Evolutionary conservation across 2,329 filamentous ascomycete genomes (phyloP).

Genomic region (Aspergillus sp.): DNA sequence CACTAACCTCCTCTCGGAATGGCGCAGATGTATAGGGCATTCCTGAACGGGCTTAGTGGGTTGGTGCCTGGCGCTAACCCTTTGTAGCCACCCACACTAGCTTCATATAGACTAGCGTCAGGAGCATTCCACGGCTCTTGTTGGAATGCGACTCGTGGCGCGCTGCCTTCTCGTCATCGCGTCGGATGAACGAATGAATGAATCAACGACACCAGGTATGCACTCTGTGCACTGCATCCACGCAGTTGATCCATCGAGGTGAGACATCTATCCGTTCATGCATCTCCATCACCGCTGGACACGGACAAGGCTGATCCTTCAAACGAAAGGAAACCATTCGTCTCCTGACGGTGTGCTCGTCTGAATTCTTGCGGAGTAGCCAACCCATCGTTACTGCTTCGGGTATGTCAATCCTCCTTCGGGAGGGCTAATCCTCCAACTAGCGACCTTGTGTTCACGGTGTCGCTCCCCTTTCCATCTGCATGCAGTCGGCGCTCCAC

Average conservation of each 20-base stretch:
- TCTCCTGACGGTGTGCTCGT: background rate
- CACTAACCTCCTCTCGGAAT: background rate
- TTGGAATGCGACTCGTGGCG: background rate
- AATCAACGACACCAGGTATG: too few species aligned
- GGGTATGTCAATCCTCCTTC: constrained; percentile 16
- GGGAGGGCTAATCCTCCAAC: constrained; percentile 17
- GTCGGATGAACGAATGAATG: too few species aligned
- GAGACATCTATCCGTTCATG: too few species aligned
- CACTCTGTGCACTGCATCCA: too few species aligned
- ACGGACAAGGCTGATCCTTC: background rate
- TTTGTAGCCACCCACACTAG: background rate
- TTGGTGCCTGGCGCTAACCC: background rate
- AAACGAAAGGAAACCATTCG: background rate
- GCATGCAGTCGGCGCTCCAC: background rate
- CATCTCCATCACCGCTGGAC: too few species aligned
- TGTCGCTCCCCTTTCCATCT: constrained; percentile 12
- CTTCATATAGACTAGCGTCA: background rate
- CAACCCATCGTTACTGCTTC: constrained; percentile 18
- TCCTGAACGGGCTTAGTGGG: background rate
- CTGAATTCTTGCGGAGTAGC: background rate
- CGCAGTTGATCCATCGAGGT: too few species aligned
- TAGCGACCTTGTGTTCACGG: constrained; percentile 17
- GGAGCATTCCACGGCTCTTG: background rate
- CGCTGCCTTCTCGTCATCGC: background rate
- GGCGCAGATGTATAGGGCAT: background rate